Percentiles rank a stretch among this genome's conserved stretches.
Evolutionary conservation across 768 basidiomycete species (phyloP).

Genomic region (Stropharia rugosoannulata): DNA sequence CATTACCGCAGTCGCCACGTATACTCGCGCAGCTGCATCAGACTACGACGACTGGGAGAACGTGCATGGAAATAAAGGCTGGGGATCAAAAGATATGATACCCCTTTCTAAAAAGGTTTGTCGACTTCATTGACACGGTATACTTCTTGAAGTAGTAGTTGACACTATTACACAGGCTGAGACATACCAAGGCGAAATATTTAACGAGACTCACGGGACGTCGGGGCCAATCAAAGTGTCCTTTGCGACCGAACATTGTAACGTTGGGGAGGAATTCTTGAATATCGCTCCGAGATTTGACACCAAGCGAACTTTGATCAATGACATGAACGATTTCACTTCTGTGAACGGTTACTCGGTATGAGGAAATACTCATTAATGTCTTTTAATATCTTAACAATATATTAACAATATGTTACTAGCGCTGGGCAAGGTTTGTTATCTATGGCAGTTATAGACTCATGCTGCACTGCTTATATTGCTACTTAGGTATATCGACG

Average conservation of each 20-base stretch:
- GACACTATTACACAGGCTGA: constrained; percentile 32
- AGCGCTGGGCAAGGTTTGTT: constrained; percentile 5
- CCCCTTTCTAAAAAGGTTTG: constrained; percentile 58
- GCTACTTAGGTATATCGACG: constrained; percentile 50
- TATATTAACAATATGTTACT: too few relatives aligned
- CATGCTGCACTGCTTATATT: too few relatives aligned
- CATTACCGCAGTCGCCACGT: constrained; percentile 42
- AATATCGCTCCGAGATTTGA: constrained; percentile 38
- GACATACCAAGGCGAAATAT: constrained; percentile 31
- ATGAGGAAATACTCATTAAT: not conserved
- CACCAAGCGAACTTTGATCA: constrained; percentile 36
- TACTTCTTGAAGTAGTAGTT: too few relatives aligned
- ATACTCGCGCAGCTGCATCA: constrained; percentile 57
- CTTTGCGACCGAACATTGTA: constrained; percentile 34
- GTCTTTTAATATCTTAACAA: not conserved
- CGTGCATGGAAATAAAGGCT: constrained; percentile 52
- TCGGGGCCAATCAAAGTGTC: constrained; percentile 54
- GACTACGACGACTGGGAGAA: constrained; percentile 68
- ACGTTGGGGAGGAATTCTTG: constrained; percentile 34
- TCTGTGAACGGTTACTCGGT: constrained; percentile 1
- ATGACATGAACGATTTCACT: constrained; percentile 49
- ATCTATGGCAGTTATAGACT: not conserved
- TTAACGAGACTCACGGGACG: constrained; percentile 43
- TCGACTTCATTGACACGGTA: not conserved
- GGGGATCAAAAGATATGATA: constrained; percentile 57